phyloP scores from a whole-genome alignment of 225 moss, liverwort and hornwort genomes.

The Sphagnum tenellum region DNA sequence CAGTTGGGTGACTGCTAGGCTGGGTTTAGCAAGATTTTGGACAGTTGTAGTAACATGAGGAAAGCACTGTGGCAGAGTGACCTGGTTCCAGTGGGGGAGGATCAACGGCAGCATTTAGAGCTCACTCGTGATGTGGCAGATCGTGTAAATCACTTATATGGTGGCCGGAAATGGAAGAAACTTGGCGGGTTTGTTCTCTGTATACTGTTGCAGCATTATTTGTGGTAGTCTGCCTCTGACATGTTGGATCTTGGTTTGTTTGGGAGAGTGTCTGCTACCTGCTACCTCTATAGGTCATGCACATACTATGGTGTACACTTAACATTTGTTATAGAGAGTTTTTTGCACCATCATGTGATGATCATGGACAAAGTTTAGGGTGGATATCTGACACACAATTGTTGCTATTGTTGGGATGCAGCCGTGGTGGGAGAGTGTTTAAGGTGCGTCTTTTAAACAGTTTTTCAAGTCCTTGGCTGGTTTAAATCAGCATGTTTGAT shows the following conservation, averaged over 20 bases:
- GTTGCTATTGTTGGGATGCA: conserved; percentile 27
- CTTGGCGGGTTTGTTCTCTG: conserved; percentile 68
- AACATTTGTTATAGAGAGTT: too few relatives aligned
- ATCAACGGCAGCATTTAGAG: conserved; percentile 96
- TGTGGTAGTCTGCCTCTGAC: too few relatives aligned
- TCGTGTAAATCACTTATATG: conserved; percentile 75
- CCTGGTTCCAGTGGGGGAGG: conserved; percentile 98
- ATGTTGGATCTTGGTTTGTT: too few relatives aligned
- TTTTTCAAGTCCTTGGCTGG: not conserved
- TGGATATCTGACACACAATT: too few relatives aligned
- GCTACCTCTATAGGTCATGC: too few relatives aligned
- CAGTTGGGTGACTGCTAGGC: not conserved
- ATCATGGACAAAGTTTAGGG: too few relatives aligned
- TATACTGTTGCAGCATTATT: too few relatives aligned
- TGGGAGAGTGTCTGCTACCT: too few relatives aligned
- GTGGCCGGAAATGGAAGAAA: conserved; percentile 99
- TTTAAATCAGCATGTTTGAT: too few relatives aligned
- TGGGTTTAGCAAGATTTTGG: conserved; percentile 1
- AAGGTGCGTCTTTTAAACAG: conserved; percentile 44
- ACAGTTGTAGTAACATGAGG: conserved; percentile 1
- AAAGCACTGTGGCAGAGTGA: conserved; percentile 59
- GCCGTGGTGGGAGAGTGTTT: conserved; percentile 88
- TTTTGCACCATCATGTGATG: too few relatives aligned
- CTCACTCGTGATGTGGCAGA: conserved; percentile 95
- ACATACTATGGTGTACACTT: too few relatives aligned